These are phyloP conservation scores for Syzygium jambos DNA, from an alignment of 345 rosid species.

Conservation along the genomic window DNA sequence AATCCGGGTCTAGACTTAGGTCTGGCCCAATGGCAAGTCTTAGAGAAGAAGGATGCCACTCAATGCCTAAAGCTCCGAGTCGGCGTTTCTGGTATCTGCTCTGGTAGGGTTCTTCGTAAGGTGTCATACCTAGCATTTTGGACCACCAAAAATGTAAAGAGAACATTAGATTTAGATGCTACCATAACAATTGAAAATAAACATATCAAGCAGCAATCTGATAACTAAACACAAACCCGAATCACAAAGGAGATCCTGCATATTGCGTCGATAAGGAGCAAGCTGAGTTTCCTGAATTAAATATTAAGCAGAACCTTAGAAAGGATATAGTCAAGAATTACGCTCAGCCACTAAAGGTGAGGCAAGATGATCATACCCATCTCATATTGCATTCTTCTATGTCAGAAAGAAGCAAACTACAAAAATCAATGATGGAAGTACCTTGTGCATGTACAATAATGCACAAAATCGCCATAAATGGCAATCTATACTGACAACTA, in stretches of 20 bases:
- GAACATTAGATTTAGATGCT: not conserved
- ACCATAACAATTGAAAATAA: not conserved
- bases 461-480: not conserved
- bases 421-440: not conserved
- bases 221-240: constrained; percentile 45
- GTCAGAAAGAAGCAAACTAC: not conserved
- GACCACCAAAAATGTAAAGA: constrained; percentile 5
- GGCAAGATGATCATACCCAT: not conserved
- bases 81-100: constrained; percentile 92
- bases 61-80: constrained; percentile 80
- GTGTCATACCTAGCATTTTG: constrained; percentile 65
- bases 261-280: constrained; percentile 74
- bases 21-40: constrained; percentile 85
- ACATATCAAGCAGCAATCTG: not conserved
- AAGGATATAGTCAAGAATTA: not conserved
- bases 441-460: not conserved
- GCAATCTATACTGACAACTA: not conserved
- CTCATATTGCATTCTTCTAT: not conserved
- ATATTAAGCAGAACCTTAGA: not conserved
- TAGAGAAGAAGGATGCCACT: constrained; percentile 78
- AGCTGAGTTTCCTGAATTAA: constrained; percentile 90
- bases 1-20: constrained; percentile 74
- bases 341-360: not conserved
- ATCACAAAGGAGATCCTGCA: constrained; percentile 98
- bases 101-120: constrained; percentile 94